Evolutionary conservation across 1,284 basidiomycete species (phyloP), one percentile per base, ranked within the genome.

Genomic region (Fomitopsis pinicola): DNA sequence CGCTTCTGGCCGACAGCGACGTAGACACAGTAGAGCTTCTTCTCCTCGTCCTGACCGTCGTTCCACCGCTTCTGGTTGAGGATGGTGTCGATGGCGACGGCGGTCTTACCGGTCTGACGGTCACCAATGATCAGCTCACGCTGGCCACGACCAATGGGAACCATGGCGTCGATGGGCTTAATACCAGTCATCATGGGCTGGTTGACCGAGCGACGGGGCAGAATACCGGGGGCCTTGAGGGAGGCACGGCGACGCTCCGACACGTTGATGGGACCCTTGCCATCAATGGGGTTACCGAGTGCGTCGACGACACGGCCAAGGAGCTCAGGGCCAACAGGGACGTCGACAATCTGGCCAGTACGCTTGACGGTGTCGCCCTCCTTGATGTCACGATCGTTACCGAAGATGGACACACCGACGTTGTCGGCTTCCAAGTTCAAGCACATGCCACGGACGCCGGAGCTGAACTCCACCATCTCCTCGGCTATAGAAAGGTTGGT

Each of bases 401-500:
- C 97, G 85, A 99, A 98, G 83, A 98, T 96, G 83, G 97, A 95
- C 75, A 99, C 94, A 95, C 97, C 97, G 83, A 98, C 96, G 75
- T 98, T 97, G 92, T 98, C 97, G 81, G 96, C 94, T 83, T 99
- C 97, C 88, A 99, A 92, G 92, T 99, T 99, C 78, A 99, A 83
- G 80, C 94, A 96, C 95, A 98, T 97, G 82, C 94, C 94, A 76
- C 94, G 93, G 75, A 99, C 89, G 83, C 97, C 97, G 62, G 97
- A 98, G 63, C 96, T 94, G 88, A 99, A 99, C 86, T 99, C 97
- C 86, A 99, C 97, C 97, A 99, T 98, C 89, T 99, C 97, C 83
- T 99, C 97, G 83, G 92, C 92, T 93, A 73, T 64, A 28, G 64
- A 59, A 58, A 58, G 58, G 58, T 58, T 64, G 48, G 58, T 68